Conservation (phyloP, 257 asterid genomes). For the Leptodermis oblonga region DNA sequence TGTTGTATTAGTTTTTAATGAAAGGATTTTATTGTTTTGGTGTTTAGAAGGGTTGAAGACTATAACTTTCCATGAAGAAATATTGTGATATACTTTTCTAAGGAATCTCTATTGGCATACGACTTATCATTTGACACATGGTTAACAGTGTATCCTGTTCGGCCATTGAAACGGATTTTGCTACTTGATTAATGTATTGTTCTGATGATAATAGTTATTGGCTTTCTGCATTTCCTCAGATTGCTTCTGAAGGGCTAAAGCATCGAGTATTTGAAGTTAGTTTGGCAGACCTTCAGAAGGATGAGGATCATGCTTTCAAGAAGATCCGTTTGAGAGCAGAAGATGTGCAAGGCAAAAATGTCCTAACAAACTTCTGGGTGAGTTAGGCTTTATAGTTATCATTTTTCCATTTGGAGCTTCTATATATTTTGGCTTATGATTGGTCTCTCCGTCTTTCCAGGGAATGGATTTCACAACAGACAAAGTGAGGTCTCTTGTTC, state of each 20-base stretch:
- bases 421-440: neutral
- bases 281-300: slow-evolving; percentile 41
- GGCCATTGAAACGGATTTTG: neutral
- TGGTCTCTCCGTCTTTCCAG: slow-evolving; percentile 13
- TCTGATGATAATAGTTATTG: neutral
- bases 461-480: slow-evolving; percentile 39
- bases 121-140: neutral
- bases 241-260: slow-evolving; percentile 40
- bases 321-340: slow-evolving; percentile 38
- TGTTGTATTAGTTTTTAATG: too few species aligned
- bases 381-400: neutral
- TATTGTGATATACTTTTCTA: neutral
- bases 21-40: too few species aligned
- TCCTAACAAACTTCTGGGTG: slow-evolving; percentile 39
- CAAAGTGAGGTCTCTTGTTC: slow-evolving; percentile 36
- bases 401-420: neutral
- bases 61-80: neutral
- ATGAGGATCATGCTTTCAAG: slow-evolving; percentile 37
- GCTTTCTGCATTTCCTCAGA: slow-evolving; percentile 13
- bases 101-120: neutral
- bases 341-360: slow-evolving; percentile 39
- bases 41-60: too few species aligned
- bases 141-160: neutral
- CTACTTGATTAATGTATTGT: neutral
- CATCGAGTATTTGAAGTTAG: slow-evolving; percentile 38